These are phyloP conservation scores for Taxillus chinensis DNA, from an alignment of 164 flowering plant genomes.

Conservation along the genomic window DNA sequence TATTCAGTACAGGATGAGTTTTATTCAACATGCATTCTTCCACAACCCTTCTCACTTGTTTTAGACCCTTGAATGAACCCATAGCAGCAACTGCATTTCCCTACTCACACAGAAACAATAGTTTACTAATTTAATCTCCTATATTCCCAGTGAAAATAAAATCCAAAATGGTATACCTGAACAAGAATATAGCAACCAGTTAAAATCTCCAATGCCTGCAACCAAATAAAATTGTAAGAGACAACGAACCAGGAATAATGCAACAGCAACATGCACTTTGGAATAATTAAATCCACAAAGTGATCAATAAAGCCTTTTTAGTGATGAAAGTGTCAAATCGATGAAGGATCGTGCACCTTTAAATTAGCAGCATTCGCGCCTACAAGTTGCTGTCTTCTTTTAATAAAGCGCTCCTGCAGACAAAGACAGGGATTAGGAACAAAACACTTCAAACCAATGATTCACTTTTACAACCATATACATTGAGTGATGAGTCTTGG, in stretches of 20 bases:
- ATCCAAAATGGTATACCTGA: constrained; percentile 40
- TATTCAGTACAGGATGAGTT: constrained; percentile 75
- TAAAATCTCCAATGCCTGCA: constrained; percentile 91
- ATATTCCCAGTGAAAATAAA: background rate
- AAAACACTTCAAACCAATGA: too few species aligned
- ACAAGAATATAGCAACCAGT: constrained; percentile 87
- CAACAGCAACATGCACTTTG: background rate
- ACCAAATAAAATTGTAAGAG: background rate
- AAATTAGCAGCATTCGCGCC: constrained; percentile 84
- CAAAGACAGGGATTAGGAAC: background rate
- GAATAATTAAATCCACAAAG: background rate
- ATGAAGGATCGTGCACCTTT: constrained; percentile 39
- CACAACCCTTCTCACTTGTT: constrained; percentile 79
- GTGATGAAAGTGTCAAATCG: background rate
- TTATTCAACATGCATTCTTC: constrained; percentile 86
- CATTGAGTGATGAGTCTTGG: too few species aligned
- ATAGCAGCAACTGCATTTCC: constrained; percentile 93
- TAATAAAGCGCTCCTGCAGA: constrained; percentile 82
- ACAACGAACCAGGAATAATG: background rate
- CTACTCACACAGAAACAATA: constrained; percentile 21
- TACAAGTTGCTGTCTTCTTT: constrained; percentile 74
- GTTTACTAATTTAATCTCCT: too few species aligned
- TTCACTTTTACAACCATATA: too few species aligned
- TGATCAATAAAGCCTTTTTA: too few species aligned
- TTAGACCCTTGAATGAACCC: constrained; percentile 89